These are phyloP conservation scores for Fraxinus dipetala DNA, from an alignment of 305 asterid genomes.

Conservation along the genomic window DNA sequence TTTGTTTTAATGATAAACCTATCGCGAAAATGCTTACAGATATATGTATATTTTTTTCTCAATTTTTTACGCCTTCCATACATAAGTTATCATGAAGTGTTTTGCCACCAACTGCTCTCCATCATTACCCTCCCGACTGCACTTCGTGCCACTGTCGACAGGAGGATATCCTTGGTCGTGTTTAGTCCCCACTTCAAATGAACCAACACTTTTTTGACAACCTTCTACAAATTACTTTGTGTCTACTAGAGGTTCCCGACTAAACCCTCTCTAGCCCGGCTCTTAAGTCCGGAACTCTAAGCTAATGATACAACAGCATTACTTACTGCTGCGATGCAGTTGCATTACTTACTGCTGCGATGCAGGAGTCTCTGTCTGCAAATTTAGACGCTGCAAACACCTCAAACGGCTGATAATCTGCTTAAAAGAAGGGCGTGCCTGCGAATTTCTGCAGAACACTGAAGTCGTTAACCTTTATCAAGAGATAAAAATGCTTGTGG, in stretches of 20 bases:
- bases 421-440: constrained; percentile 79
- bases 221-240: constrained; percentile 22
- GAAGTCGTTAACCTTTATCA: neutral
- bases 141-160: constrained; percentile 35
- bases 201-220: constrained; percentile 61
- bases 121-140: constrained; percentile 26
- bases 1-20: constrained; percentile 15
- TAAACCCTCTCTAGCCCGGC: constrained; percentile 22
- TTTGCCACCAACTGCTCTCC: constrained; percentile 19
- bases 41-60: constrained; percentile 15
- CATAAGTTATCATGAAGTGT: constrained; percentile 25
- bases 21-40: constrained; percentile 8
- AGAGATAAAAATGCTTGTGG: neutral
- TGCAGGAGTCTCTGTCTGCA: constrained; percentile 32
- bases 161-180: constrained; percentile 48
- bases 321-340: constrained; percentile 32
- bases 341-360: constrained; percentile 33
- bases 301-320: constrained; percentile 37
- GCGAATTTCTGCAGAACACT: constrained; percentile 57
- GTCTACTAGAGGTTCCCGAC: constrained; percentile 30
- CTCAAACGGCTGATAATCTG: constrained; percentile 79
- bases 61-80: constrained; percentile 12
- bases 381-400: constrained; percentile 56
- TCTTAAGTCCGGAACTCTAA: constrained; percentile 36
- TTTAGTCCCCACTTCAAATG: constrained; percentile 74